These are phyloP conservation scores for Xanthoceras sorbifolium DNA, from an alignment of 345 rosid genomes.

Conservation along the genomic window DNA sequence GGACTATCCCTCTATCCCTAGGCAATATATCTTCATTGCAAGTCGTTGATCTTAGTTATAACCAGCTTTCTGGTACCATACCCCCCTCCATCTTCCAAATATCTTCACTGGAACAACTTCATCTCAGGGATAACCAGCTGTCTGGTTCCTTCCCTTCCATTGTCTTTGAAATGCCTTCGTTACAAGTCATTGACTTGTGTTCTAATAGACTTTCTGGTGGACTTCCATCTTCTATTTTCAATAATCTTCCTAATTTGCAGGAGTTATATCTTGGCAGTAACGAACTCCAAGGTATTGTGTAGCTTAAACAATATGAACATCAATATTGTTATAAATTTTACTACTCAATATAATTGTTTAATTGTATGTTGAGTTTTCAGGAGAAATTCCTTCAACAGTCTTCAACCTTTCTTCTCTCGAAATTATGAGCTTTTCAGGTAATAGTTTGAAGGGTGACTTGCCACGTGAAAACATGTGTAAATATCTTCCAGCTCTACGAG, in stretches of 20 bases:
- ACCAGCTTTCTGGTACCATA: slow-evolving; percentile 12
- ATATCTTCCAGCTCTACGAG: not conserved
- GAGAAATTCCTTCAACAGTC: slow-evolving; percentile 8
- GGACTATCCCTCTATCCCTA: too few species aligned
- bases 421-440: not conserved
- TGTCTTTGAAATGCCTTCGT: too few species aligned
- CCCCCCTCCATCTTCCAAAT: slow-evolving; percentile 7
- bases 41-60: not conserved
- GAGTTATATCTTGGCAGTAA: not conserved
- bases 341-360: not conserved
- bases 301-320: too few species aligned
- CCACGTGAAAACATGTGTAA: not conserved
- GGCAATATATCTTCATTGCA: not conserved
- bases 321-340: too few species aligned
- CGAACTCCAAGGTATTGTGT: not conserved
- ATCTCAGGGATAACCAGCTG: not conserved
- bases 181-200: too few species aligned
- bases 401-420: slow-evolving; percentile 6
- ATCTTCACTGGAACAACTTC: not conserved
- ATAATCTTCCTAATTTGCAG: not conserved
- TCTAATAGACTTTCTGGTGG: too few species aligned
- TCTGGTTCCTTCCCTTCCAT: not conserved
- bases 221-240: too few species aligned
- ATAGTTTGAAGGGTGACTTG: not conserved
- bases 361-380: not conserved